These are phyloP conservation scores for Prunus persica DNA, from an alignment of 306 rosid species.

Conservation along the genomic window DNA sequence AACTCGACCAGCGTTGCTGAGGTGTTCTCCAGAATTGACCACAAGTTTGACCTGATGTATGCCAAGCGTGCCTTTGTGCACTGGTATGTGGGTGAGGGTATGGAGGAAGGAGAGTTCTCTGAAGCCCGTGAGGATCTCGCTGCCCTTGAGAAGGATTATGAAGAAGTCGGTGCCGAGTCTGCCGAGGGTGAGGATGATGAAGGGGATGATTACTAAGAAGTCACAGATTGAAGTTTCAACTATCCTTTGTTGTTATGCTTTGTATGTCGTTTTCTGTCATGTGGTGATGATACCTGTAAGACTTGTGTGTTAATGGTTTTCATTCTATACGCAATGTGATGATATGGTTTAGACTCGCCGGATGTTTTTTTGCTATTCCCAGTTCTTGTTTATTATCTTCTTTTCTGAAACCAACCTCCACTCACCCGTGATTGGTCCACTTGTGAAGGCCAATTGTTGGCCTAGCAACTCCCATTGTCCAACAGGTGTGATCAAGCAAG, in stretches of 20 bases:
- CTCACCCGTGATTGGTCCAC: too few species aligned
- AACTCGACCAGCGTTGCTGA: constrained; percentile 93
- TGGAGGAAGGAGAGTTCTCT: constrained; percentile 97
- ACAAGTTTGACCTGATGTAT: constrained; percentile 90
- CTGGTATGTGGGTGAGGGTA: constrained; percentile 98
- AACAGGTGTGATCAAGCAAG: too few species aligned
- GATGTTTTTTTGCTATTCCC: too few species aligned
- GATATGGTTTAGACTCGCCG: too few species aligned
- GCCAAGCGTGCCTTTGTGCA: constrained; percentile 91
- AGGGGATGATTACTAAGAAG: constrained; percentile 49
- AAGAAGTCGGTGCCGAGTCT: constrained; percentile 90
- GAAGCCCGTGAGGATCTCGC: constrained; percentile 98
- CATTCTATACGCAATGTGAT: too few species aligned
- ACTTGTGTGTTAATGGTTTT: neutral
- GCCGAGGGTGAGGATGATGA: constrained; percentile 78
- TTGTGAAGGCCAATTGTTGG: too few species aligned
- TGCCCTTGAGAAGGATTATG: constrained; percentile 89
- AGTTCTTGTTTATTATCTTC: too few species aligned
- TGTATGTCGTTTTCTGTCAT: neutral
- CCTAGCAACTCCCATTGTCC: too few species aligned
- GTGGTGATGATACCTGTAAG: neutral
- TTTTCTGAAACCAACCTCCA: too few species aligned
- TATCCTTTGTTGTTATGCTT: neutral
- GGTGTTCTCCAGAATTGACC: constrained; percentile 86
- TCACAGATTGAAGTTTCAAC: neutral